Evolutionary conservation across 2,329 filamentous ascomycete species (phyloP).

Genomic region (Albifimbria verrucaria): DNA sequence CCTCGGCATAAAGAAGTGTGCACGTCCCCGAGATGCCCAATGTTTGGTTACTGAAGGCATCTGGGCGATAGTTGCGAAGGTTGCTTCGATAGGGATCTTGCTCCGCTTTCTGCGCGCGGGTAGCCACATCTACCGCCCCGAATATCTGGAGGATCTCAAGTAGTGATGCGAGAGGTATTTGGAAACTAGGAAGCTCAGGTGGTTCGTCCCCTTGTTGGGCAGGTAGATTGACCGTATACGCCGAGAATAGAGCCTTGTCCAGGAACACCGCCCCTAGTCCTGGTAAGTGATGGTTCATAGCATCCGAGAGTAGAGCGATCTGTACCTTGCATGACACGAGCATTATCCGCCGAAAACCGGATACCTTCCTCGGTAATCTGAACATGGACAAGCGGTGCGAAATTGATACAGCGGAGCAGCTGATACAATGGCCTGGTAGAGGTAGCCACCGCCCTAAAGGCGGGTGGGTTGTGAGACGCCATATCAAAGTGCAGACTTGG

Average conservation of each 20-base stretch:
- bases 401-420: conserved; percentile 56
- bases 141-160: conserved; percentile 96
- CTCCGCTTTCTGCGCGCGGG: conserved; percentile 55
- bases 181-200: conserved; percentile 64
- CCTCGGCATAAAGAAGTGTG: conserved; percentile 70
- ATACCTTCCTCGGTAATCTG: conserved; percentile 84
- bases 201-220: conserved; percentile 33
- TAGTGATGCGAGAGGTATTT: conserved; percentile 81
- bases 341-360: conserved; percentile 83
- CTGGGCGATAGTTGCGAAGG: conserved; percentile 58
- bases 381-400: conserved; percentile 55
- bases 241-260: conserved; percentile 84
- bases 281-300: conserved; percentile 6
- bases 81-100: conserved; percentile 60
- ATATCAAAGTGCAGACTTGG: conserved; percentile 15
- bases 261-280: conserved; percentile 64
- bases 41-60: conserved; percentile 79
- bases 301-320: neutral
- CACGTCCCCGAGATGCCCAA: conserved; percentile 84
- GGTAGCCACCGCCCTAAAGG: conserved; percentile 74
- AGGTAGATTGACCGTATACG: conserved; percentile 66
- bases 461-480: conserved; percentile 38
- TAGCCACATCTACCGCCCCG: conserved; percentile 70
- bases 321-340: conserved; percentile 85
- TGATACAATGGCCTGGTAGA: conserved; percentile 73